Evolutionary conservation across 2,329 filamentous ascomycete species (phyloP), one percentile per base, ranked within the genome.

Genomic region (Aspergillus fischeri): DNA sequence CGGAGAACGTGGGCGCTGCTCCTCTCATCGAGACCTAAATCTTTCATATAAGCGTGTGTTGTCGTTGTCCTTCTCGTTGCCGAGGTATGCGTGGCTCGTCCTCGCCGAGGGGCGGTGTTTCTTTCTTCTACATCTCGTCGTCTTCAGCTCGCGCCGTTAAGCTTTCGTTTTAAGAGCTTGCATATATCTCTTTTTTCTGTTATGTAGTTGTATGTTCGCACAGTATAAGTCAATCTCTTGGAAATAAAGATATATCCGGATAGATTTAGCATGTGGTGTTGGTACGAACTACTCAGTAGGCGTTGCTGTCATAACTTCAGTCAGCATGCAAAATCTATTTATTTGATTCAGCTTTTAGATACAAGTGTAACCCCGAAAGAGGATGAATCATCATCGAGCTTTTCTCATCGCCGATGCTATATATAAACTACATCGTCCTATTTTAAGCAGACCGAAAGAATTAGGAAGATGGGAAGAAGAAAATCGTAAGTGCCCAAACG

Each of bases 11-110:
- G 21, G 11, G 20, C 11, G 42, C 66, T n/a, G 68, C 66, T 51
- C 73, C 74, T 58, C 64, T 79, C 56, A 76, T 79, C 52, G 76
- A 78, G 57, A 67, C 75, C 25, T 78, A 65, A 68, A 51, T 27
- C 17, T 11, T 14, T 6, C 21, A 44, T 32, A 20, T 49, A 47
- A 47, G 44, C 44, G 44, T 47, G 11, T 17, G 32, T 38, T 17
- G 17, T 47, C 21, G 1, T 6, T 47, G 11, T 14, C 4, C 4
- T 10, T 49, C 51, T 10, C 38, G 50, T 49, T 52, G 48, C 53
- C 28, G 51, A 50, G 38, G 11, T 49, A 41, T 11, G 20, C 28
- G 6, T 7, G 51, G 42, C 53, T 57, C 51, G n/a, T 20, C 49
- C 55, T 60, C 32, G 29, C 1, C 11, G 11, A 32, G 29, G 11